These are phyloP conservation scores for Glycyrrhiza uralensis DNA, from an alignment of 306 rosid species.

Conservation along the genomic window DNA sequence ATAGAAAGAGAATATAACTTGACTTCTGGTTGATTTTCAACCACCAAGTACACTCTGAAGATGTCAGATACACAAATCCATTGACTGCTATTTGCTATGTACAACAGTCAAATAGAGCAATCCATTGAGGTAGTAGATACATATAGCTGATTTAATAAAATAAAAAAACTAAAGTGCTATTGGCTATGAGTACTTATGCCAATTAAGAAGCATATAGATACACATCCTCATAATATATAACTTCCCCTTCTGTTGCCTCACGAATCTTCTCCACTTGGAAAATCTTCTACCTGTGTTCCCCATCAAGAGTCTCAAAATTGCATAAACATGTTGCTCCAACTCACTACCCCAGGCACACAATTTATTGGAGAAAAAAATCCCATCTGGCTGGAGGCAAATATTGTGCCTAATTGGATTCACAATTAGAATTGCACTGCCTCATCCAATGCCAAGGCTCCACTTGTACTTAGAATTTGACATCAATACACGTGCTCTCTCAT, in stretches of 20 bases:
- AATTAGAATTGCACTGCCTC: not conserved
- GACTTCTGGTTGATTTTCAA: not conserved
- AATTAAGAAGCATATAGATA: slow-evolving; percentile 75
- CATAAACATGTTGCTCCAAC: slow-evolving; percentile 13
- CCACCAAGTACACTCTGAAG: slow-evolving; percentile 1
- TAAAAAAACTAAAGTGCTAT: not conserved
- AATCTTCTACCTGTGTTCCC: slow-evolving; percentile 46
- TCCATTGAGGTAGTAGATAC: slow-evolving; percentile 1
- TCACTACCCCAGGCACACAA: slow-evolving; percentile 14
- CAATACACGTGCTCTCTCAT: slow-evolving; percentile 39
- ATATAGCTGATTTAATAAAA: not conserved
- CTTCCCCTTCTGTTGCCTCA: slow-evolving; percentile 74
- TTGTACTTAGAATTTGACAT: slow-evolving; percentile 30
- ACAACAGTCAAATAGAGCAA: not conserved
- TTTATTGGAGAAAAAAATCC: slow-evolving; percentile 32
- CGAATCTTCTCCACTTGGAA: slow-evolving; percentile 66
- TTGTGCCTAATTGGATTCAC: slow-evolving; percentile 17
- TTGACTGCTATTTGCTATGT: not conserved
- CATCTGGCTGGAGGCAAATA: not conserved
- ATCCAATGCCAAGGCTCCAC: slow-evolving; percentile 42
- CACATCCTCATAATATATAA: slow-evolving; percentile 77
- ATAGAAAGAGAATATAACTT: not conserved
- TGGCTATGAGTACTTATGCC: slow-evolving; percentile 57
- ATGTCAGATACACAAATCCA: slow-evolving; percentile 1
- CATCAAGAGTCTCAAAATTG: slow-evolving; percentile 16